Conservation (phyloP, 495 filamentous ascomycete species). For the Emericellopsis terricola region DNA sequence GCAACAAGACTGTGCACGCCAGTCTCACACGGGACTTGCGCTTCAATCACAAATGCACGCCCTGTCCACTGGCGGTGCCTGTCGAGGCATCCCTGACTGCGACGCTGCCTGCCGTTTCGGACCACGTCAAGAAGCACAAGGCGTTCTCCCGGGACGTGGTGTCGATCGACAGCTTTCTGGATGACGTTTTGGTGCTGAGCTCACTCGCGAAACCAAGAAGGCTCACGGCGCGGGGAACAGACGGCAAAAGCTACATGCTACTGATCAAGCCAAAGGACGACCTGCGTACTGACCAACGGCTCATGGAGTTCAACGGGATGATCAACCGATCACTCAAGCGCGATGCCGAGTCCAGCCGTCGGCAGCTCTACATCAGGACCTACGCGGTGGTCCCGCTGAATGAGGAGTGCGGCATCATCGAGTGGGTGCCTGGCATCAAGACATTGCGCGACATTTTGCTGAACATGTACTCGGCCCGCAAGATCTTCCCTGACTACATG, state of each 20-base stretch:
- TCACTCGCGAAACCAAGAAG: slow-evolving; percentile 87
- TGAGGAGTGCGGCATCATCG: slow-evolving; percentile 93
- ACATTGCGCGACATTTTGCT: slow-evolving; percentile 85
- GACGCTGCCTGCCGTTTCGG: slow-evolving; percentile 57
- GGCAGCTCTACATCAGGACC: slow-evolving; percentile 75
- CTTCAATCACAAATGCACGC: slow-evolving; percentile 70
- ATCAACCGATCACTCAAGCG: slow-evolving; percentile 86
- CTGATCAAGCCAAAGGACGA: slow-evolving; percentile 98
- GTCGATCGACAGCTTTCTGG: slow-evolving; percentile 44
- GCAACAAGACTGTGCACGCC: slow-evolving; percentile 43
- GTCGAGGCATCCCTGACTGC: slow-evolving; percentile 71
- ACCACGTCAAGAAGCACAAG: slow-evolving; percentile 53
- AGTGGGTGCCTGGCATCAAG: slow-evolving; percentile 96
- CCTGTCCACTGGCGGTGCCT: slow-evolving; percentile 72
- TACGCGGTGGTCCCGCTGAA: slow-evolving; percentile 93
- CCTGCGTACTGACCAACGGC: slow-evolving; percentile 83
- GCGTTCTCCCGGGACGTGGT: slow-evolving; percentile 53
- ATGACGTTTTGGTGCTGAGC: slow-evolving; percentile 74
- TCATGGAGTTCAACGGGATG: slow-evolving; percentile 98
- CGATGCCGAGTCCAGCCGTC: slow-evolving; percentile 74
- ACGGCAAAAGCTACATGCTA: slow-evolving; percentile 73
- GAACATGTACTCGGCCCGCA: slow-evolving; percentile 52
- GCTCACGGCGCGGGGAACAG: slow-evolving; percentile 71
- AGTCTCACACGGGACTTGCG: slow-evolving; percentile 56
- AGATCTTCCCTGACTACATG: slow-evolving; percentile 33